These are phyloP conservation scores for Entomortierella beljakovae DNA, from an alignment of 192 early-diverging fungal species.

Conservation along the genomic window DNA sequence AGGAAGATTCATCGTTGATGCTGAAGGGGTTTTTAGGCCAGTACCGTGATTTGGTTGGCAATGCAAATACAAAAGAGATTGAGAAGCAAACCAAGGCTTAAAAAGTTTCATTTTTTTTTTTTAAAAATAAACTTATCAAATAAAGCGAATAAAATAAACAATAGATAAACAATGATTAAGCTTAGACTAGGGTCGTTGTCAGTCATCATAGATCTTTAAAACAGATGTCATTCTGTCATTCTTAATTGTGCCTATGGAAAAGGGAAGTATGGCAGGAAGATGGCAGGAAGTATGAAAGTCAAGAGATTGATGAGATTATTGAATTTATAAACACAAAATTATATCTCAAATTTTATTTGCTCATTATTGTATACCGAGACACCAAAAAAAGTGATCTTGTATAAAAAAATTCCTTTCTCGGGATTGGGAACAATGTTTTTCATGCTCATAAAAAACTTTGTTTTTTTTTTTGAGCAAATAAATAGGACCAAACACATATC, in stretches of 20 bases:
- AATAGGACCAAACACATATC: no score
- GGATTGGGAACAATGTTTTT: conserved; percentile 19
- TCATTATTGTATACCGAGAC: background rate
- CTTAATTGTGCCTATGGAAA: no score
- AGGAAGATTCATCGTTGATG: conserved; percentile 50
- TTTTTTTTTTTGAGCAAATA: background rate
- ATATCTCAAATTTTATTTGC: no score
- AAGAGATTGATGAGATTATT: no score
- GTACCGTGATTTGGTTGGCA: conserved; percentile 45
- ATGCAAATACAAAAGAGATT: conserved; percentile 47
- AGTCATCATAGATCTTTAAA: no score
- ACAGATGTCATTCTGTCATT: no score
- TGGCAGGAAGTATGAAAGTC: no score
- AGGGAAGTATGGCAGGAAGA: no score
- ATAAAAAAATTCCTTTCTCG: conserved; percentile 18
- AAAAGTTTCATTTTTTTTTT: background rate
- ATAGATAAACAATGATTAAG: no score
- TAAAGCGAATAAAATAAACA: background rate
- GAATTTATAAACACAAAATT: no score
- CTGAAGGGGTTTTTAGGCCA: conserved; percentile 50
- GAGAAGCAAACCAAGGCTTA: conserved; percentile 42
- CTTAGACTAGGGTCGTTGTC: no score
- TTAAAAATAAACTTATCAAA: background rate
- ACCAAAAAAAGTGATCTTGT: background rate
- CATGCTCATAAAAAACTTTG: background rate